A percentile compares a stretch with the other conserved stretches of the same genome.
phyloP scores from a whole-genome alignment of 2,329 filamentous ascomycete genomes.

The Dryadomyces quercivorus region DNA sequence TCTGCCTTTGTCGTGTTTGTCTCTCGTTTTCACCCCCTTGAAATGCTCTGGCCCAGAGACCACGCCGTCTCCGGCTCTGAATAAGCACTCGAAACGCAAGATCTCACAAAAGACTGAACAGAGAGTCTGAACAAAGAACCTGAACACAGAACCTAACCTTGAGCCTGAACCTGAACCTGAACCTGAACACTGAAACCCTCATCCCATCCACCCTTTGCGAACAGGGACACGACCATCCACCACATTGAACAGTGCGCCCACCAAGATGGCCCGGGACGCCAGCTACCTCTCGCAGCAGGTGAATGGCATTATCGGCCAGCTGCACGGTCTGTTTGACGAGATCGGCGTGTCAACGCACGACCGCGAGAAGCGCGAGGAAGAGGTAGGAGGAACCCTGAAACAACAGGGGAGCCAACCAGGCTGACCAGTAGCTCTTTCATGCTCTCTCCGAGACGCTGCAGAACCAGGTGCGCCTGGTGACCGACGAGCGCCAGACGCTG shows the following conservation, averaged over 20 bases:
- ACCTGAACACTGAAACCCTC: not conserved
- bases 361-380: constrained; percentile 75
- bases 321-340: constrained; percentile 92
- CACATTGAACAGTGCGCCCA: too few species aligned
- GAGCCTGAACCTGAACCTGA: too few species aligned
- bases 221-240: not conserved
- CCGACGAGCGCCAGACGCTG: constrained; percentile 79
- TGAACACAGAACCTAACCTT: too few species aligned
- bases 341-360: constrained; percentile 94
- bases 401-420: not conserved
- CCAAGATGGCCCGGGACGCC: constrained; percentile 57
- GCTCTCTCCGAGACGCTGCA: constrained; percentile 86
- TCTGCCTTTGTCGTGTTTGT: not conserved
- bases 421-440: constrained; percentile 60
- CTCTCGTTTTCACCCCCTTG: not conserved
- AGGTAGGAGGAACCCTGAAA: constrained; percentile 44
- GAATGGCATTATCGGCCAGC: constrained; percentile 81
- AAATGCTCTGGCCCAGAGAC: not conserved
- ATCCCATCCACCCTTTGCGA: not conserved
- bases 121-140: too few species aligned
- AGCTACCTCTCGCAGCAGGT: constrained; percentile 92
- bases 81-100: too few species aligned
- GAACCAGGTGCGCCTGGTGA: constrained; percentile 76
- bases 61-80: too few species aligned
- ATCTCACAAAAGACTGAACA: too few species aligned